A percentile compares a stretch with the other conserved stretches of the same genome.
These are phyloP conservation scores for Funneliformis geosporum DNA, from an alignment of 192 early-diverging fungal species.

Conservation along the genomic window DNA sequence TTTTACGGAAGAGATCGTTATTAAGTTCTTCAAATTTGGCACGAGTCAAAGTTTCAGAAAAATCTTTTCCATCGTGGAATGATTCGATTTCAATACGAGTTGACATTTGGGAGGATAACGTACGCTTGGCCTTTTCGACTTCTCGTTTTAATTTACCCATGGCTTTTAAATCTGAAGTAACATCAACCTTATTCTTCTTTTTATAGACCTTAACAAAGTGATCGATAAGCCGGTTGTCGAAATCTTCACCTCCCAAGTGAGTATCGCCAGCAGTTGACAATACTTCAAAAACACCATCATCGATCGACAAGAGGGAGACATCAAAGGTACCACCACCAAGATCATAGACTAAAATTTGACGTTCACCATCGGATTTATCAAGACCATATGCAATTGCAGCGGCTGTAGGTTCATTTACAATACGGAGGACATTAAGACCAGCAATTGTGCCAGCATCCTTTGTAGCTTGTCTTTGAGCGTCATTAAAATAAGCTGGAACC, in stretches of 20 bases:
- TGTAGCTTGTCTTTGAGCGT: constrained; percentile 94
- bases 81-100: constrained; percentile 93
- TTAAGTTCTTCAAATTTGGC: constrained; percentile 98
- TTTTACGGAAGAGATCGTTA: constrained; percentile 90
- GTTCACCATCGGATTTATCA: constrained; percentile 87
- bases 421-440: constrained; percentile 80
- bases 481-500: constrained; percentile 97
- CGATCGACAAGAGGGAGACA: constrained; percentile 94
- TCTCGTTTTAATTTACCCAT: constrained; percentile 95
- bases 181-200: constrained; percentile 86
- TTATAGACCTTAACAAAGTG: constrained; percentile 93
- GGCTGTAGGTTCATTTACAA: constrained; percentile 93
- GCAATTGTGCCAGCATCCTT: constrained; percentile 88
- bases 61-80: constrained; percentile 83
- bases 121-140: constrained; percentile 96
- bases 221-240: constrained; percentile 92
- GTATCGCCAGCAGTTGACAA: constrained; percentile 96
- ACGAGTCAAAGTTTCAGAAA: constrained; percentile 91
- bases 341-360: constrained; percentile 95
- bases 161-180: constrained; percentile 80
- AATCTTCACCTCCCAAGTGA: constrained; percentile 97
- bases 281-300: constrained; percentile 96
- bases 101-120: constrained; percentile 90
- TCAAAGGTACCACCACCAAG: constrained; percentile 98
- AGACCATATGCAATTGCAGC: constrained; percentile 95